These are phyloP conservation scores for Annulohypoxylon stygium DNA, from an alignment of 495 filamentous ascomycete genomes.

Conservation along the genomic window DNA sequence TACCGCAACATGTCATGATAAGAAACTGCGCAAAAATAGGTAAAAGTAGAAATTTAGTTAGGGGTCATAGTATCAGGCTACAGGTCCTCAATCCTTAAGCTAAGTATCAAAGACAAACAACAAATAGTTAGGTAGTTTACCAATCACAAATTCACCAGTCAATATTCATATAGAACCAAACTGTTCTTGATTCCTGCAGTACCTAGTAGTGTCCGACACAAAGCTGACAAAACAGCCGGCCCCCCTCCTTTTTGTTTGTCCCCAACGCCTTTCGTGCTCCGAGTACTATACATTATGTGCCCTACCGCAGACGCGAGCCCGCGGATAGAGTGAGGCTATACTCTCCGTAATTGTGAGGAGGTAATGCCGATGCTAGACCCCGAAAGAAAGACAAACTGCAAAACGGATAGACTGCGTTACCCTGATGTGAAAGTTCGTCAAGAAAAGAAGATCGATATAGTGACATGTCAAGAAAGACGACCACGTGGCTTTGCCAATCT, in stretches of 20 bases:
- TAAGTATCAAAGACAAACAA: background rate
- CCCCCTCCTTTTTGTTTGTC: conserved; percentile 16
- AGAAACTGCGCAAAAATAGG: background rate
- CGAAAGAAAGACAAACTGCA: conserved; percentile 5
- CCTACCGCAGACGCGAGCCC: background rate
- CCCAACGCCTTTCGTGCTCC: conserved; percentile 33
- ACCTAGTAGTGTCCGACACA: background rate
- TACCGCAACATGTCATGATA: background rate
- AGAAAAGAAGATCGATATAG: conserved; percentile 9
- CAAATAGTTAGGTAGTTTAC: background rate
- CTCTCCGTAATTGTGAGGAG: background rate
- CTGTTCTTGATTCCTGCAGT: background rate
- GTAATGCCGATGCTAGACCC: background rate
- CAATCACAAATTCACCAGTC: background rate
- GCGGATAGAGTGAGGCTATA: background rate
- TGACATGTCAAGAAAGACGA: conserved; percentile 4
- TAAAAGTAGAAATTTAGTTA: background rate
- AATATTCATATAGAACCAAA: background rate
- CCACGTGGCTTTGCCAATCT: conserved; percentile 10
- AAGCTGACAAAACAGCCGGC: conserved; percentile 9
- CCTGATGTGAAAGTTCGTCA: conserved; percentile 25
- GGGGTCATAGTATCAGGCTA: background rate
- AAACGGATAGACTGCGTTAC: conserved; percentile 5
- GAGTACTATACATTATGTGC: conserved; percentile 46
- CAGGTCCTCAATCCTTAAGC: background rate